A percentile compares a stretch with the other conserved stretches of the same genome.
These are phyloP conservation scores for Fonsecaea pugnacius DNA, from an alignment of 2,329 filamentous ascomycete species.

Conservation along the genomic window DNA sequence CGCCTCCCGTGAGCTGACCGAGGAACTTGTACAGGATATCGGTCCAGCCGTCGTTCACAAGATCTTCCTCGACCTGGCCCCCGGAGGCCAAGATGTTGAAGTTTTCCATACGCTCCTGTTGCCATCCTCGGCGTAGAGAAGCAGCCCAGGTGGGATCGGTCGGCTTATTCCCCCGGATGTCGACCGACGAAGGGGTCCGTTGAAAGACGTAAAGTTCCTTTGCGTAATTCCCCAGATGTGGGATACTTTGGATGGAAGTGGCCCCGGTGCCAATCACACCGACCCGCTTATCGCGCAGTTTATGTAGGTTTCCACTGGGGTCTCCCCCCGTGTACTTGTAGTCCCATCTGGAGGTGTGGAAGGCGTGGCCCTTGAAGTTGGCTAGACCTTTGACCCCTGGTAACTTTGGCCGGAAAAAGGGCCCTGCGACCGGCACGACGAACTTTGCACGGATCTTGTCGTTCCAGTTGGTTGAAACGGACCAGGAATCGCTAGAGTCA, in stretches of 20 bases:
- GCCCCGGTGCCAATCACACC: slow-evolving; percentile 48
- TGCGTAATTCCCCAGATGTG: slow-evolving; percentile 36
- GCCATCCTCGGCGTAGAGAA: slow-evolving; percentile 37
- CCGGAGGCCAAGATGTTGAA: slow-evolving; percentile 39
- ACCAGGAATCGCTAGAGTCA: slow-evolving; percentile 19
- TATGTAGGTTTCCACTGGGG: slow-evolving; percentile 17
- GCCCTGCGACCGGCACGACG: slow-evolving; percentile 48
- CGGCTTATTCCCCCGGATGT: slow-evolving; percentile 35
- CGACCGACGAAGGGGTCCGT: slow-evolving; percentile 43
- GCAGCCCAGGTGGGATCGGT: slow-evolving; percentile 26
- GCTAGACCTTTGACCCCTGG: slow-evolving; percentile 37
- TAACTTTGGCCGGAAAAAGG: slow-evolving; percentile 38
- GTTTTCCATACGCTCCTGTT: slow-evolving; percentile 39
- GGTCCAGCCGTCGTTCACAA: slow-evolving; percentile 41
- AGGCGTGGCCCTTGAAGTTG: slow-evolving; percentile 48
- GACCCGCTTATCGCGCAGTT: slow-evolving; percentile 37
- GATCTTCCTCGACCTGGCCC: too few species aligned
- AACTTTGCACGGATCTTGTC: slow-evolving; percentile 45
- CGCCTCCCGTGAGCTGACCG: not conserved
- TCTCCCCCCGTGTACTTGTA: slow-evolving; percentile 49
- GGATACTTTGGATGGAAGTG: slow-evolving; percentile 50
- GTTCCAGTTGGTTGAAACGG: slow-evolving; percentile 33
- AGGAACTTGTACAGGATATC: slow-evolving; percentile 29
- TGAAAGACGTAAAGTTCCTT: slow-evolving; percentile 46
- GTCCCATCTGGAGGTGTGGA: slow-evolving; percentile 54